Base-by-base conservation (phyloP, 768 basidiomycete species). In the Pisolithus marmoratus region DNA sequence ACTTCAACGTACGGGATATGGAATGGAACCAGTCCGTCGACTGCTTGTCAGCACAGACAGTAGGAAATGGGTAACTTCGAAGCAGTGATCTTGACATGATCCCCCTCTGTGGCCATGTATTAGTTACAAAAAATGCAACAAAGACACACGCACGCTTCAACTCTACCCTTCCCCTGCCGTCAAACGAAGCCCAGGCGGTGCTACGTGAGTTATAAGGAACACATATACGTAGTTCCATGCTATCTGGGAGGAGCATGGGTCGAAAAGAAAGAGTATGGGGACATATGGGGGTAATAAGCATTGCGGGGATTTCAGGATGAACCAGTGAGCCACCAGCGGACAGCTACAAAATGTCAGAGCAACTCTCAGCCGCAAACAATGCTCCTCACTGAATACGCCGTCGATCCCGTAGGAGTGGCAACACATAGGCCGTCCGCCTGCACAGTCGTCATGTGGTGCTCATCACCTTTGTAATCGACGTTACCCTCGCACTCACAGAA, bases 21-120 rank as follows among this genome's bases (percentile, higher is more conserved):
- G 95, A 82, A 55, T 92, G 85, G 83, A 99, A 98, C 96, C 96
- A 99, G 64, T 99, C 96, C 2, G 90, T 91, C 19, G 94, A 96
- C 65, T 96, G 94, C 56, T 94, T 96, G 65, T 96, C 91, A 7
- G 92, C 93, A 62, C 95, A 98, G 6, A 99, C 94, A 3, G 96
- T 98, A 7, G 96, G 96, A 78, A 98, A 98, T 5, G 96, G 96
- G 67, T 91, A 99, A n/a, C 64, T 87, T 91, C 1, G 94, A 96
- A 0, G 96, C 95, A 1, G 90, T 94, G 52, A 99, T 86, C 72
- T 95, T 98, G 74, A 99, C 97, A 65, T 98, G 95, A 63, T 99
- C 96, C 38, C 96, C 96, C 85, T 98, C 94, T 97, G 72, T 36
- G 56, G 29, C 50, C 4, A 31, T 22, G 2, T 40, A 49, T 49